Evolutionary conservation across 2,329 filamentous ascomycete species (phyloP), one percentile per base, ranked within the genome.

Genomic region (Grosmannia clavigera): DNA sequence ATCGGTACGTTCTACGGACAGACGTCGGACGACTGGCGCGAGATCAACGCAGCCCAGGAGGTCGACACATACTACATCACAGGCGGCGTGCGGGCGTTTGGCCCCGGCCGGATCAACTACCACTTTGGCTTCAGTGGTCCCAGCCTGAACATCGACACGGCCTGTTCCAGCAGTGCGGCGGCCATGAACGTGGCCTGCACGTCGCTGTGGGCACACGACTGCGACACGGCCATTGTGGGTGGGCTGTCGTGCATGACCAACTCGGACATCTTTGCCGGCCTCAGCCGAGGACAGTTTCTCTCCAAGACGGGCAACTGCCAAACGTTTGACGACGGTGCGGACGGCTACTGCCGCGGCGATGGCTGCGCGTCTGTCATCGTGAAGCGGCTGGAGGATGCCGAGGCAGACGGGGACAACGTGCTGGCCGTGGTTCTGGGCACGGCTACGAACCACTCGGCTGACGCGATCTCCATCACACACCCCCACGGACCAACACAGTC

Each of bases 161-260:
- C 87, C 5, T 90, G 87, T 67, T 89, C 86, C 0, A 90, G 86
- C 0, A 86, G 84, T 64, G 76, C 87, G 16, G 84, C 86, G 3
- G 86, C 86, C 0, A 84, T 91, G 50, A 83, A 89, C 65, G 73
- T 88, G 1, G 81, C 83, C n/a, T 91, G 88, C 72, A 86, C 84
- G 5, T 83, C 88, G 0, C 76, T 92, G 1, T 85, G 80, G 79
- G 81, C 4, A 83, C 86, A 85, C 58, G 88, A 94, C 64, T 89
- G 86, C 63, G 89, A 94, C 67, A 91, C 86, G 16, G 90, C 88
- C 1, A 83, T 90, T 35, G 86, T 87, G 3, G 89, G 90, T 60
- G 90, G 89, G 75, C 88, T n/a, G 90, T 88, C 57, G 83, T 90
- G 60, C 76, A 78, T 91, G 71, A 90, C 87, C 56, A 90, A 90